These are phyloP conservation scores for Funneliformis caledonium DNA, from an alignment of 371 early-diverging fungal genomes.

Conservation along the genomic window DNA sequence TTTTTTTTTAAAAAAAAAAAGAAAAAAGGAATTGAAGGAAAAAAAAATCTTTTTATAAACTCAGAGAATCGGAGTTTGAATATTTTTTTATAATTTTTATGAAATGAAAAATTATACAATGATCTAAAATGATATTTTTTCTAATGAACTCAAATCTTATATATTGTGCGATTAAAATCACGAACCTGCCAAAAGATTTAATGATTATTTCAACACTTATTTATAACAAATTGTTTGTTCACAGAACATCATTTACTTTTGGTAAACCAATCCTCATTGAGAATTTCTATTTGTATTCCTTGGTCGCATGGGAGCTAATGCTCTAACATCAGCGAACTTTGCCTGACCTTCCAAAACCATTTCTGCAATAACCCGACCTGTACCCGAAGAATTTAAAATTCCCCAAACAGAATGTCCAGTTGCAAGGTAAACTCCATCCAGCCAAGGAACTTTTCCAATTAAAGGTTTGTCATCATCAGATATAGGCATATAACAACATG, in stretches of 20 bases:
- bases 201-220: not conserved
- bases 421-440: slow-evolving; percentile 59
- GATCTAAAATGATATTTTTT: not conserved
- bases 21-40: no score
- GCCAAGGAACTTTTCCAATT: slow-evolving; percentile 60
- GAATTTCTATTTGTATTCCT: slow-evolving; percentile 8
- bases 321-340: slow-evolving; percentile 48
- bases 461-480: slow-evolving; percentile 60
- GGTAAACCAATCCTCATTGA: not conserved
- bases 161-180: not conserved
- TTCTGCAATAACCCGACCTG: slow-evolving; percentile 70
- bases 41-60: no score
- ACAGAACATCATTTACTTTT: not conserved
- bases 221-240: not conserved
- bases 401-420: slow-evolving; percentile 79
- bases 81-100: no score
- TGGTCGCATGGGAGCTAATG: slow-evolving; percentile 28
- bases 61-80: no score
- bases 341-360: slow-evolving; percentile 56
- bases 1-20: no score
- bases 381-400: slow-evolving; percentile 70
- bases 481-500: slow-evolving; percentile 71
- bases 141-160: no score
- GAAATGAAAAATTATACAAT: no score
- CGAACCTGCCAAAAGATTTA: not conserved